A percentile compares a stretch with the other conserved stretches of the same genome.
Evolutionary conservation across 2,329 filamentous ascomycete species (phyloP).

Genomic region (Cladorrhinum sp.): DNA sequence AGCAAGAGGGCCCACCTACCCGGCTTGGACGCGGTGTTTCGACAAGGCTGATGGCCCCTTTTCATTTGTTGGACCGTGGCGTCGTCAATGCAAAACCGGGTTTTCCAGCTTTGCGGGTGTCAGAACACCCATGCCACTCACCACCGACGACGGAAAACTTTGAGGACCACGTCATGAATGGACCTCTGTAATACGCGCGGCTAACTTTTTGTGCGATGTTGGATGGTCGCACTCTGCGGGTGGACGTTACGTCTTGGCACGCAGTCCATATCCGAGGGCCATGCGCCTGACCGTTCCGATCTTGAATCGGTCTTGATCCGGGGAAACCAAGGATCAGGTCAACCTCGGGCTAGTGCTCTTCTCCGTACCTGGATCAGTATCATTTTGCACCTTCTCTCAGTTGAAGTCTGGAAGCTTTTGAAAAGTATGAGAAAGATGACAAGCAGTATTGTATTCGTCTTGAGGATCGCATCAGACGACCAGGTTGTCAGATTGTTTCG

Average conservation of each 20-base stretch:
- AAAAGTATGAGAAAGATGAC: neutral
- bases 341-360: neutral
- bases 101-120: neutral
- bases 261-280: neutral
- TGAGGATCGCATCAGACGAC: neutral
- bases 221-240: neutral
- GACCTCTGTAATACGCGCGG: neutral
- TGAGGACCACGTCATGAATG: neutral
- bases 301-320: neutral
- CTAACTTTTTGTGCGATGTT: neutral
- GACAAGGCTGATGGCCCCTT: conserved; percentile 12
- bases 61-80: conserved; percentile 3
- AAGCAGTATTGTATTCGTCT: neutral
- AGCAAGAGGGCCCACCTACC: neutral
- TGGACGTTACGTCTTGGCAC: conserved; percentile 2
- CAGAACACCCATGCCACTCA: neutral
- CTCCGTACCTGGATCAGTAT: neutral
- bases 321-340: neutral
- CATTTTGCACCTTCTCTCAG: neutral
- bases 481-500: neutral
- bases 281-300: neutral
- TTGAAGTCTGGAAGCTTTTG: neutral
- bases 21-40: conserved; percentile 5
- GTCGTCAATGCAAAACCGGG: conserved; percentile 11
- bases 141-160: neutral